Base-by-base conservation (phyloP, 1,139 yeast species). In the Scheffersomyces cryptocercus region DNA sequence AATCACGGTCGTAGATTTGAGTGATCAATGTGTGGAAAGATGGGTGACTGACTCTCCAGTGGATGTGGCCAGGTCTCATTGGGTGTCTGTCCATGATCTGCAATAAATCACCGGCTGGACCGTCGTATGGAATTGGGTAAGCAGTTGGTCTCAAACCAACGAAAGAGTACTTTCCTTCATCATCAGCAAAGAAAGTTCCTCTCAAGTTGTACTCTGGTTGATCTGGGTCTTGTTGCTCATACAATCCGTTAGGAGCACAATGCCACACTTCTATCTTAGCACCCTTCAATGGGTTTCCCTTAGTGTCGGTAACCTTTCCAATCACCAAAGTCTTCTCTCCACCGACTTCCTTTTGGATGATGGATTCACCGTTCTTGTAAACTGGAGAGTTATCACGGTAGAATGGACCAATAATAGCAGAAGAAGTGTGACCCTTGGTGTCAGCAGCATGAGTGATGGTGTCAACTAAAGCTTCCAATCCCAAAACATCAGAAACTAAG, bases 341-440 rank as follows among this genome's bases (percentile, higher is more conserved):
- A 14, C 67, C 67, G 35, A 63, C 65, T 12, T 63, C 68, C 45
- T 62, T 59, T 39, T 56, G 63, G 40, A 63, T 59, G 39, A 63
- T 61, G 16, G 66, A 60, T 16, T 41, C 61, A 28, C 68, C 68
- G 39, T 56, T 52, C 16, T 46, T 43, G 47, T 63, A 63, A 28
- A 38, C 51, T 16, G 68, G 68, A 10, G 68, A 61, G 46, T 52
- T 51, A 2, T 51, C 56, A 40, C 68, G 46, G 50, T 63, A 63
- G 51, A 63, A 63, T 12, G 67, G 67, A 20, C 68, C 67, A 38
- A 62, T 45, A 37, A 62, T 62, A 15, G 67, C 66, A 14, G 65
- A 61, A 10, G 64, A 58, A 7, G 67, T 62, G 44, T 59, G 62
- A 38, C 47, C 53, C 10, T 51, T 48, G 20, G 45, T 37, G 20